Evolutionary conservation across 148 eudicot genomes (phyloP), one percentile per base, ranked within the genome.

Genomic region (Tetragonia tetragonoides): DNA sequence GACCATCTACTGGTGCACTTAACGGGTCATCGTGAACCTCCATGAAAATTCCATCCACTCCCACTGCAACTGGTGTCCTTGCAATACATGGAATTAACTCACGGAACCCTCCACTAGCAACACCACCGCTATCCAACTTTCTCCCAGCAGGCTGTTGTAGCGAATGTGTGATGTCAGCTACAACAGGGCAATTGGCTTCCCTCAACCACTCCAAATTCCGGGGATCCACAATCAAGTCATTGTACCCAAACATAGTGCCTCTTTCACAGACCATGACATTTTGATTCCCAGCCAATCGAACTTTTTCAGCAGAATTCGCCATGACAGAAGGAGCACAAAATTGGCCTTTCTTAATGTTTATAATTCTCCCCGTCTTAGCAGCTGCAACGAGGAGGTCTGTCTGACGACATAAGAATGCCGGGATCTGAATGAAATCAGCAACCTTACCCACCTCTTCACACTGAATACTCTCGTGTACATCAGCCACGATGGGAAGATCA

Each of bases 181-280:
- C 99, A 78, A 95, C 86, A 21, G 99, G 99, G 72, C 97, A 95
- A 70, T 93, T 90, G 68, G 96, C 93, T 72, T 93, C 97, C 77
- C 97, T 85, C 90, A 95, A 81, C 99, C 97, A 95, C 75, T 95
- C 99, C 66, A 93, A 93, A 79, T 95, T 95, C 46, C 97, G 87
- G 1, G 97, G 97, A 85, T 95, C 97, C 63, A 95, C 99, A 73
- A 95, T 93, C 85, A 95, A 82, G 86, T 95, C 97, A 84, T 97
- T 89, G 79, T 95, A 93, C 70, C 97, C 99, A 87, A 95, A 95
- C 99, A 93, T 93, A 56, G 97, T 95, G 61, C 99, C 99, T 85
- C 97, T 90, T 86, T 95, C 99, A 81, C 99, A 95, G 66, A 95
- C 97, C 99, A 95, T 95, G n/a, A 95, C 97, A 73, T 95, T 95